Base-by-base conservation (phyloP, 23 red algal genomes). In the Gracilaria vermiculophylla region DNA sequence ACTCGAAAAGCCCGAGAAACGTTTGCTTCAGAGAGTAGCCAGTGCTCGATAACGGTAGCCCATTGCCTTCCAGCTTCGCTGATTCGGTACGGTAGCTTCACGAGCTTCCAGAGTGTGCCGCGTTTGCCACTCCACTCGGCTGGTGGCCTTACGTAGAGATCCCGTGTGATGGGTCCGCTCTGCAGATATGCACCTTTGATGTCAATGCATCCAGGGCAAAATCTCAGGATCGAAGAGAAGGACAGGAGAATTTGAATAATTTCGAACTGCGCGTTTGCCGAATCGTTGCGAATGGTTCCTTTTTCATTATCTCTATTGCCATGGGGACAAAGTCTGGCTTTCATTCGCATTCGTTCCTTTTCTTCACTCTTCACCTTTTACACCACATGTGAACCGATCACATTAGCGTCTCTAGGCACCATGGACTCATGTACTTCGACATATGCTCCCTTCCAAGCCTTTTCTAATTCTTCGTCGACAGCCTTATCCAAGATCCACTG, bases 71-170 rank as follows among this genome's bases (percentile, higher is more conserved):
- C 75, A 5, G 75, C 75, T 45, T 79, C 41, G 75, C 31, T 45
- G 14, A 79, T 79, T 5, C 75, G 41, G 32, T 79, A 79, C 13
- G 75, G 75, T 9, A 79, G 75, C 24, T 85, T 71, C 7, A 69
- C 20, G 5, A 85, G 43, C 57, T 85, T 85, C 80, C 80, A 72
- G 14, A 85, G 42, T 27, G 69, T 41, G 14, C 80, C 55, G 3
- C 12, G 19, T 53, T 45, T 49, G 3, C 80, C 80, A 45, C 49
- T 85, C 39, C 64, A 85, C 60, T 85, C 56, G 12, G 29, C 29
- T 37, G 80, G 80, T 79, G 75, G 75, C 14, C 75, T 65, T n/a
- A 81, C 44, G 51, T 55, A 79, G 40, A 79, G 10, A 6, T 79
- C 77, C 4, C 77, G 12, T 34, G 9, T 81, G 24, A 60, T 56